These are phyloP conservation scores for Magnaporthiopsis incrustans DNA, from an alignment of 2,329 filamentous ascomycete genomes.

Conservation along the genomic window DNA sequence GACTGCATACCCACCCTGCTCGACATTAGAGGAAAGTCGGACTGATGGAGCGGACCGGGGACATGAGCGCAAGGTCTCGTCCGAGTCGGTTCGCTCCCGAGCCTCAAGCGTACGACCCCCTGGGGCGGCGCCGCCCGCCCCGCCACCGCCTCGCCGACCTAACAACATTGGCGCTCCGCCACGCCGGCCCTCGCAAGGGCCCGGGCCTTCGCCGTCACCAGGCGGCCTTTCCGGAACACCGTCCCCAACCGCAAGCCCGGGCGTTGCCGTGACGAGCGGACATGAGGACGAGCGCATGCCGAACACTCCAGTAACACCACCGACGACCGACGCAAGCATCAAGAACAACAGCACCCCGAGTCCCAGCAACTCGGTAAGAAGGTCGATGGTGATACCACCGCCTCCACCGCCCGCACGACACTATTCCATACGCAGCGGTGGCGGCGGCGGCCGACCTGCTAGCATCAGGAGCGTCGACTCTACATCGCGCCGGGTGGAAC, in stretches of 20 bases:
- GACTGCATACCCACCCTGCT: neutral
- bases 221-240: too few species aligned
- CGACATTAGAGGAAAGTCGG: neutral
- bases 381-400: slow-evolving; percentile 16
- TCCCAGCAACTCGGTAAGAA: too few species aligned
- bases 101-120: slow-evolving; percentile 33
- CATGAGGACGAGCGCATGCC: too few species aligned
- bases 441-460: slow-evolving; percentile 27
- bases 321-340: too few species aligned
- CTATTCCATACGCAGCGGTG: slow-evolving; percentile 17
- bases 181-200: slow-evolving; percentile 7
- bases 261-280: too few species aligned
- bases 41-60: neutral
- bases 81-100: slow-evolving; percentile 40
- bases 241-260: too few species aligned
- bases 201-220: slow-evolving; percentile 5
- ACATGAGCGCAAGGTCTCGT: slow-evolving; percentile 34
- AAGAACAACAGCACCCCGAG: too few species aligned
- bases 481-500: slow-evolving; percentile 15
- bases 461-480: slow-evolving; percentile 34
- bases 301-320: too few species aligned
- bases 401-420: slow-evolving; percentile 26
- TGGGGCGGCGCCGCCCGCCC: slow-evolving; percentile 29
- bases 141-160: slow-evolving; percentile 47
- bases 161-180: slow-evolving; percentile 24